Evolutionary conservation across 768 basidiomycete genomes (phyloP), one percentile per base, ranked within the genome.

Genomic region (Guyanaporus albipodus): DNA sequence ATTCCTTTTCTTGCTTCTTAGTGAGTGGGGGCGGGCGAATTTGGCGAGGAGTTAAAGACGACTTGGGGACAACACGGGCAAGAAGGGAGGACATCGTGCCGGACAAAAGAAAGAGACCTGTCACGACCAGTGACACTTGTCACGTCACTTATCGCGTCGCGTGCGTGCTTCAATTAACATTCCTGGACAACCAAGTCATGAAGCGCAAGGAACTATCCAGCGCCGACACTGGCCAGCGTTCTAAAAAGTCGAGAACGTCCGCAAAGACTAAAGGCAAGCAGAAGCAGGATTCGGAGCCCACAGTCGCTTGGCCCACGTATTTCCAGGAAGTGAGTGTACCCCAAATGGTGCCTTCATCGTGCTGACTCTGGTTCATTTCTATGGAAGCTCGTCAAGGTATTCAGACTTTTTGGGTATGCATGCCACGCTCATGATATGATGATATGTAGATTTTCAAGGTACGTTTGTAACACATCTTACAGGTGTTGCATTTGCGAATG

Each of bases 331-430:
- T 75, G 42, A 50, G 63, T 58, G 10, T n/a, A 15, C 27, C 10
- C 23, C 2, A 6, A 21, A 26, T 4, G n/a, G n/a, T n/a, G 28
- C 8, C 14, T 26, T 7, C 18, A 15, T 32, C 21, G 36, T 29
- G 8, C 34, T 48, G 15, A 53, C 38, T 29, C 28, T 41, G 22
- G 50, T 24, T 28, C 14, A 23, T 35, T 35, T 21, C 48, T 6
- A 32, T 56, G 10, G 23, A 54, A 82, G 83, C 68, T 83, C 28
- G 80, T 76, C 65, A 87, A 84, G 74, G 84, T 83, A 56, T 44
- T 65, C 18, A 22, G 7, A 22, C 9, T 18, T 19, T 8, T 4
- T 0, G 8, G 4, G 2, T 11, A 8, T 5, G 19, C 11, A 8
- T 8, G 9, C 0, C n/a, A 33, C 10, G 18, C 24, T 40, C 28